Conservation (phyloP, 129 eudicot species). For the Scalesia atractyloides region DNA sequence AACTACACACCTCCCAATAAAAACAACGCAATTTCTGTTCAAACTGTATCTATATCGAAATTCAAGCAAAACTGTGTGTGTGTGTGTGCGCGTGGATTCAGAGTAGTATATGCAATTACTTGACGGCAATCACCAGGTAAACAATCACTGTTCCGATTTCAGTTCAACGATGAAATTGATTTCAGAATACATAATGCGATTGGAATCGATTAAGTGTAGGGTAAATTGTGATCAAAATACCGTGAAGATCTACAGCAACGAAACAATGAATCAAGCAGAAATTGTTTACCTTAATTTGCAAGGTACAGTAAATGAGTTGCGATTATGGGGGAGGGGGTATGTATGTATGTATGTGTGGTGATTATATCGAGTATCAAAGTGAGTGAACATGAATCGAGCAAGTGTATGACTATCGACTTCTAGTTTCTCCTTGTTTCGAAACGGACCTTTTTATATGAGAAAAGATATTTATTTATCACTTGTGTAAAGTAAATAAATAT, state of each 20-base stretch:
- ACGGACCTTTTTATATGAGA: background rate
- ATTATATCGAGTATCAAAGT: constrained; percentile 26
- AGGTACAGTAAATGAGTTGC: constrained; percentile 10
- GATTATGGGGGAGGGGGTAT: background rate
- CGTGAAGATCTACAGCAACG: constrained; percentile 4
- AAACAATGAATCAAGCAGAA: background rate
- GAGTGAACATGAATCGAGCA: constrained; percentile 38
- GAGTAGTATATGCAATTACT: background rate
- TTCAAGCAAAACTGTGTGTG: background rate
- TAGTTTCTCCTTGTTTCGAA: background rate
- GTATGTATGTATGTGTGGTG: constrained; percentile 21
- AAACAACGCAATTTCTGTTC: background rate
- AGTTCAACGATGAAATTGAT: constrained; percentile 6
- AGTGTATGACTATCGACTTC: constrained; percentile 22
- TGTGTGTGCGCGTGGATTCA: background rate
- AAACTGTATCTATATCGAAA: background rate
- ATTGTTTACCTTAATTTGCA: constrained; percentile 15
- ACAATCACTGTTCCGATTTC: background rate
- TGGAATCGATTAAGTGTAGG: constrained; percentile 2
- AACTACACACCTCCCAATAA: background rate
- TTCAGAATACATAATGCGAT: constrained; percentile 21
- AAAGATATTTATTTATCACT: no score
- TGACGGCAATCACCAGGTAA: background rate
- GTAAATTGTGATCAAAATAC: background rate
- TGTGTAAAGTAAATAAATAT: no score